Conservation (phyloP, 805 yeast species). For the Myxozyma vanderwaltii region DNA sequence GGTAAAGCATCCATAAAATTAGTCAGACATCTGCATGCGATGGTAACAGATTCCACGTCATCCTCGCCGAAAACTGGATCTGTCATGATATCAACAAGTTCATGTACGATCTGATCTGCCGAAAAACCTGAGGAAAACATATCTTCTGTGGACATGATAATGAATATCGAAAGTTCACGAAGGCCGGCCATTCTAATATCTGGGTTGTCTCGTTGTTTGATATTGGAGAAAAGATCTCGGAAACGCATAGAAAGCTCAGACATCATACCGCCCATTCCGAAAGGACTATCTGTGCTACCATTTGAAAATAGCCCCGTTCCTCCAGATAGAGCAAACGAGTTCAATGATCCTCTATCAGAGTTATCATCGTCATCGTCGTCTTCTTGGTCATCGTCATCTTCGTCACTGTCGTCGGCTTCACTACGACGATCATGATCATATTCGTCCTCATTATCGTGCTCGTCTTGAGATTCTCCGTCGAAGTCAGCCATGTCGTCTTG, state of each 20-base stretch:
- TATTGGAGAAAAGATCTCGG: slow-evolving; percentile 33
- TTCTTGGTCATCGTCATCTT: slow-evolving; percentile 31
- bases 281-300: slow-evolving; percentile 32
- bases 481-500: slow-evolving; percentile 16
- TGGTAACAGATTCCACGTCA: slow-evolving; percentile 76
- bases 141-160: slow-evolving; percentile 43
- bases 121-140: slow-evolving; percentile 51
- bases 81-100: slow-evolving; percentile 59
- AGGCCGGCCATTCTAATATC: slow-evolving; percentile 40
- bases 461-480: slow-evolving; percentile 21
- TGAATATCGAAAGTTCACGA: slow-evolving; percentile 41
- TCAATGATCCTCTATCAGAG: slow-evolving; percentile 5
- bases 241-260: slow-evolving; percentile 39
- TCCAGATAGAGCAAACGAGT: slow-evolving; percentile 7
- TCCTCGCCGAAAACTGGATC: slow-evolving; percentile 57
- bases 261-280: slow-evolving; percentile 28
- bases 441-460: slow-evolving; percentile 33
- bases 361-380: slow-evolving; percentile 31
- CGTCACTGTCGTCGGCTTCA: slow-evolving; percentile 37
- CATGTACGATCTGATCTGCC: slow-evolving; percentile 54
- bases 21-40: slow-evolving; percentile 80
- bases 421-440: slow-evolving; percentile 41
- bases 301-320: slow-evolving; percentile 20
- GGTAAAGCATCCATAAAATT: slow-evolving; percentile 76
- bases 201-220: slow-evolving; percentile 39